Evolutionary conservation across 2,329 filamentous ascomycete species (phyloP).

Genomic region (Calonectria pseudoturangicola): DNA sequence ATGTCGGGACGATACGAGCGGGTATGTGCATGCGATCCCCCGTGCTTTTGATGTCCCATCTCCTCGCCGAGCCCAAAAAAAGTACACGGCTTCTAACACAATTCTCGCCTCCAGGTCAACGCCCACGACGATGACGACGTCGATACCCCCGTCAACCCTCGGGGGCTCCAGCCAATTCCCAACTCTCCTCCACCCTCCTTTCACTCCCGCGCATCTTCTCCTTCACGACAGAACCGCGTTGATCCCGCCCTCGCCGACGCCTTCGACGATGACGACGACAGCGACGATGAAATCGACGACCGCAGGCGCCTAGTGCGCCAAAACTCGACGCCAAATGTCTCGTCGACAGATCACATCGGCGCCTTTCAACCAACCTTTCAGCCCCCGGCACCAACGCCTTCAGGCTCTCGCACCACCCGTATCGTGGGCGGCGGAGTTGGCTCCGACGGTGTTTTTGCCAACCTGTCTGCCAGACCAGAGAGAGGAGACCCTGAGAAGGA

Average conservation of each 20-base stretch:
- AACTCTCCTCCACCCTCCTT: conserved; percentile 88
- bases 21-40: conserved; percentile 62
- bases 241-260: conserved; percentile 92
- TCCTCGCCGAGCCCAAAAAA: background rate
- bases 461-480: conserved; percentile 93
- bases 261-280: conserved; percentile 87
- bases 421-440: conserved; percentile 84
- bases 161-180: conserved; percentile 65
- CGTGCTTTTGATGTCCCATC: background rate
- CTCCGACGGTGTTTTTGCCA: conserved; percentile 97
- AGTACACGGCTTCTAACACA: conserved; percentile 39
- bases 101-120: conserved; percentile 67
- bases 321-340: conserved; percentile 61
- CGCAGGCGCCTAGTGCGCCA: conserved; percentile 89
- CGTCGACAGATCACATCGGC: conserved; percentile 49
- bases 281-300: conserved; percentile 84
- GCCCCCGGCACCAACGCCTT: conserved; percentile 51
- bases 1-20: conserved; percentile 76
- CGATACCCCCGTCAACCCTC: conserved; percentile 56
- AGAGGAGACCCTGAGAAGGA: conserved; percentile 84
- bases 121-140: conserved; percentile 74
- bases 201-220: conserved; percentile 84
- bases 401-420: conserved; percentile 62
- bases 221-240: conserved; percentile 67
- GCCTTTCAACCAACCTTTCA: conserved; percentile 42